A percentile compares a stretch with the other conserved stretches of the same genome.
phyloP scores from a whole-genome alignment of 345 rosid genomes.

The Raphanus raphanistrum region DNA sequence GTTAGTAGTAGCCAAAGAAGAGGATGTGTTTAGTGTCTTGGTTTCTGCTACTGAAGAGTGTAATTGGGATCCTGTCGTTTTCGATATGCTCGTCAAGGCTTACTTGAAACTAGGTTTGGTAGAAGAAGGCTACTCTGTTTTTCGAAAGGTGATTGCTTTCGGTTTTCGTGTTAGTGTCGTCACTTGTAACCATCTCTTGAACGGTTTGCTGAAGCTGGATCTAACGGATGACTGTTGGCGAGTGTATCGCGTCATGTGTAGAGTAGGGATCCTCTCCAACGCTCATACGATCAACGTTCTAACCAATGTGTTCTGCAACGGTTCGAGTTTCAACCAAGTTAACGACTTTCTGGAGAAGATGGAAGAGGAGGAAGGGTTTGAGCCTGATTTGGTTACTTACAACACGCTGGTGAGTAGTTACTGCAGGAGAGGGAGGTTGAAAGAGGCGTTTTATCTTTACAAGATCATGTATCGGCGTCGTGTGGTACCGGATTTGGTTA shows the following conservation, averaged over 20 bases:
- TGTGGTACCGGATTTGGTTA: conserved; percentile 78
- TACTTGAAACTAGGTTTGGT: conserved; percentile 52
- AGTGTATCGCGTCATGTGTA: conserved; percentile 68
- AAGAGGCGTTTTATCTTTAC: conserved; percentile 77
- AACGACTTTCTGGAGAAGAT: conserved; percentile 79
- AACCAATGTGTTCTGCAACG: conserved; percentile 63
- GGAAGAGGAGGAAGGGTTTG: conserved; percentile 98
- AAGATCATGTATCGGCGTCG: conserved; percentile 69
- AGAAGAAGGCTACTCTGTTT: conserved; percentile 46
- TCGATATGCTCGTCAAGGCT: conserved; percentile 69
- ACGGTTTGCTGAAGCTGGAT: conserved; percentile 64
- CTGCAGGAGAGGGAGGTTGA: conserved; percentile 65
- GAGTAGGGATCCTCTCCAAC: conserved; percentile 60
- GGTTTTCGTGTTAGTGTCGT: conserved; percentile 68
- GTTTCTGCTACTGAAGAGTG: conserved; percentile 53
- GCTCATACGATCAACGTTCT: conserved; percentile 75
- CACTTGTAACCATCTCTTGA: conserved; percentile 75
- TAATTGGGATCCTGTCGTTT: conserved; percentile 67
- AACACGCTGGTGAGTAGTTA: conserved; percentile 78
- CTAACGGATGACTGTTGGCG: conserved; percentile 60
- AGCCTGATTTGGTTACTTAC: conserved; percentile 84
- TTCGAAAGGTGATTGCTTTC: conserved; percentile 46
- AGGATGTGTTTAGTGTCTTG: conserved; percentile 45
- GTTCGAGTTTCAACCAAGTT: conserved; percentile 50
- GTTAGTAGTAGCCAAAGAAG: conserved; percentile 29